Percentiles rank a stretch among this genome's conserved stretches.
Evolutionary conservation across 306 rosid genomes (phyloP).

Genomic region (Cicer cuneatum): DNA sequence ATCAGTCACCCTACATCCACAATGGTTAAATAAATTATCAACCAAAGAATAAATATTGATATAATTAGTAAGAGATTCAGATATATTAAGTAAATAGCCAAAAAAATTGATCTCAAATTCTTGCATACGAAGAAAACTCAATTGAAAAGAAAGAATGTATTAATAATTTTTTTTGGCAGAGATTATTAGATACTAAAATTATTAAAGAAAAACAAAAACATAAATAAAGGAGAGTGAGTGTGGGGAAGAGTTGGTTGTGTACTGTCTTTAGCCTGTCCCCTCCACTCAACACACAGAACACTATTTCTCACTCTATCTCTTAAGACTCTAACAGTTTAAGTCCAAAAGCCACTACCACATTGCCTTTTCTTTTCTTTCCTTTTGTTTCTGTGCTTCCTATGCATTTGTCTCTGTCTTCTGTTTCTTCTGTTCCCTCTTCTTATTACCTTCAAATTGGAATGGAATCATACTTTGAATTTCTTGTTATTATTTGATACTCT

Average conservation of each 20-base stretch:
- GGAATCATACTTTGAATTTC: constrained; percentile 88
- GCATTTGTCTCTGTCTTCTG: constrained; percentile 90
- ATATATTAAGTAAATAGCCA: no score
- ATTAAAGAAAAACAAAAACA: constrained; percentile 37
- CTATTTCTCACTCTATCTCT: constrained; percentile 54
- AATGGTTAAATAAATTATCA: constrained; percentile 54
- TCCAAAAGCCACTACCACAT: constrained; percentile 76
- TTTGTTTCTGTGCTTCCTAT: constrained; percentile 87
- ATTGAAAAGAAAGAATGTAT: no score
- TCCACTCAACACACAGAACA: constrained; percentile 73
- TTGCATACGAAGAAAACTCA: no score
- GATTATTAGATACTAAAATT: background rate
- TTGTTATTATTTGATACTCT: constrained; percentile 73
- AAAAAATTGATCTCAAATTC: no score
- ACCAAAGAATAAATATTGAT: no score
- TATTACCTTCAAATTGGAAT: constrained; percentile 82
- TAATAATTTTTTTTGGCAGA: no score
- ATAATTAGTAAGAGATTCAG: no score
- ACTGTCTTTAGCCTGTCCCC: constrained; percentile 90
- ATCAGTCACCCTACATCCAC: constrained; percentile 48
- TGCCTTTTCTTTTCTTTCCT: constrained; percentile 74
- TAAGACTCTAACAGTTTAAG: constrained; percentile 39
- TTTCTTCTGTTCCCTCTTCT: constrained; percentile 96
- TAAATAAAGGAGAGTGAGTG: constrained; percentile 56
- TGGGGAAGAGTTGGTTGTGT: constrained; percentile 83